Percentiles rank a stretch among this genome's conserved stretches.
Evolutionary conservation across 257 asterid species (phyloP).

Genomic region (Lithospermum erythrorhizon): DNA sequence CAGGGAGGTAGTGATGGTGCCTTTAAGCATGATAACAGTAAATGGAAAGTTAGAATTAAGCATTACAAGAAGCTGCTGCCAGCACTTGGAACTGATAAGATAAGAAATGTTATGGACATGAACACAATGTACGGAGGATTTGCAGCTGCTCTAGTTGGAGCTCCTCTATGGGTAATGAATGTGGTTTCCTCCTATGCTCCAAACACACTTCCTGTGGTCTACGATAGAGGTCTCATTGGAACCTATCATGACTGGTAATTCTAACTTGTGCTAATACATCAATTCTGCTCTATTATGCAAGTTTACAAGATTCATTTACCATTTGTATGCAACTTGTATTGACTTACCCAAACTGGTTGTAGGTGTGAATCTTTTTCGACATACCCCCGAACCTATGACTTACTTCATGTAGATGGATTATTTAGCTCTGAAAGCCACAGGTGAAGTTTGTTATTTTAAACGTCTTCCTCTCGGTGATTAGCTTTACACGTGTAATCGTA

Average conservation of each 20-base stretch:
- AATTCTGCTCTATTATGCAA: not conserved
- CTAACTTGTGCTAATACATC: not conserved
- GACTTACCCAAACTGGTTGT: slow-evolving; percentile 1
- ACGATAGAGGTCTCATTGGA: slow-evolving; percentile 92
- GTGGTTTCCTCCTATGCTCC: slow-evolving; percentile 71
- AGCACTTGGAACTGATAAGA: slow-evolving; percentile 64
- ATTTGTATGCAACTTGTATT: not conserved
- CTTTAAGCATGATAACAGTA: slow-evolving; percentile 73
- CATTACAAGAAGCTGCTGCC: slow-evolving; percentile 88
- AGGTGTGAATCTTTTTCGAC: slow-evolving; percentile 99
- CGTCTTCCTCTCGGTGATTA: not conserved
- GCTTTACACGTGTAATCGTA: not conserved
- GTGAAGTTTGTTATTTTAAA: slow-evolving; percentile 18
- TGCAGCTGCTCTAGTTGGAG: slow-evolving; percentile 66
- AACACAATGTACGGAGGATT: slow-evolving; percentile 86
- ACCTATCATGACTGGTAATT: slow-evolving; percentile 87
- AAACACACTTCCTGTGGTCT: slow-evolving; percentile 82
- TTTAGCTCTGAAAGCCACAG: slow-evolving; percentile 89
- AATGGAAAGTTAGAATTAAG: slow-evolving; percentile 69
- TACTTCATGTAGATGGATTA: slow-evolving; percentile 78
- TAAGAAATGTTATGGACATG: slow-evolving; percentile 96
- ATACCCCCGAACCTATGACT: slow-evolving; percentile 92
- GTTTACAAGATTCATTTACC: not conserved
- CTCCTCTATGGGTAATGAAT: slow-evolving; percentile 94
- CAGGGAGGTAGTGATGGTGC: slow-evolving; percentile 79